Conservation (phyloP, 495 filamentous ascomycete genomes). For the Penicillium canescens region DNA sequence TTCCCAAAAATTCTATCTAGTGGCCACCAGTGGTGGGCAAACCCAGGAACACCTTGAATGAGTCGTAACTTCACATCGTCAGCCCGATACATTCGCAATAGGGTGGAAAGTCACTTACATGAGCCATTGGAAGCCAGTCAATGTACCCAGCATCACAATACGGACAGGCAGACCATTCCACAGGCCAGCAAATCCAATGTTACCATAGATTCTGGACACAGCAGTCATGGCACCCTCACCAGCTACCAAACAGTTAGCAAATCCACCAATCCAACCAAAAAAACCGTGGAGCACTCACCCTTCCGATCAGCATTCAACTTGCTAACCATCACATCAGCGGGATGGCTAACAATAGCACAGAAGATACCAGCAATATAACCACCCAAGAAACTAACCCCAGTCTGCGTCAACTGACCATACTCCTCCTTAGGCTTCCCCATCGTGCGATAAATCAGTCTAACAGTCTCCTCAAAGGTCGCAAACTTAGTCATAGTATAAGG, state of each 20-base stretch:
- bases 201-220: slow-evolving; percentile 67
- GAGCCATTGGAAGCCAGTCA: slow-evolving; percentile 76
- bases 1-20: slow-evolving; percentile 24
- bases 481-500: slow-evolving; percentile 80
- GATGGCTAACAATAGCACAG: slow-evolving; percentile 64
- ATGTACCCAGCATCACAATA: slow-evolving; percentile 64
- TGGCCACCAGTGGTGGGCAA: slow-evolving; percentile 67
- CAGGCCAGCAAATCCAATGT: slow-evolving; percentile 67
- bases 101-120: slow-evolving; percentile 44
- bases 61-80: slow-evolving; percentile 55
- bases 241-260: slow-evolving; percentile 36
- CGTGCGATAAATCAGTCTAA: slow-evolving; percentile 59
- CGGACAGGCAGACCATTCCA: slow-evolving; percentile 70
- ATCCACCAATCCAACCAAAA: neutral
- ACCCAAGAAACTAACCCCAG: slow-evolving; percentile 66
- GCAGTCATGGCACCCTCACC: slow-evolving; percentile 64
- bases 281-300: slow-evolving; percentile 36
- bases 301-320: slow-evolving; percentile 67
- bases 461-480: slow-evolving; percentile 71
- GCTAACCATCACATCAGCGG: slow-evolving; percentile 73
- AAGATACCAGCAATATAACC: slow-evolving; percentile 74
- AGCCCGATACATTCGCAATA: slow-evolving; percentile 10
- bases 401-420: slow-evolving; percentile 63
- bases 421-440: slow-evolving; percentile 66
- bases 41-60: slow-evolving; percentile 73